Conservation (phyloP, 2,329 filamentous ascomycete genomes). For the Fusarium cyanostomum region DNA sequence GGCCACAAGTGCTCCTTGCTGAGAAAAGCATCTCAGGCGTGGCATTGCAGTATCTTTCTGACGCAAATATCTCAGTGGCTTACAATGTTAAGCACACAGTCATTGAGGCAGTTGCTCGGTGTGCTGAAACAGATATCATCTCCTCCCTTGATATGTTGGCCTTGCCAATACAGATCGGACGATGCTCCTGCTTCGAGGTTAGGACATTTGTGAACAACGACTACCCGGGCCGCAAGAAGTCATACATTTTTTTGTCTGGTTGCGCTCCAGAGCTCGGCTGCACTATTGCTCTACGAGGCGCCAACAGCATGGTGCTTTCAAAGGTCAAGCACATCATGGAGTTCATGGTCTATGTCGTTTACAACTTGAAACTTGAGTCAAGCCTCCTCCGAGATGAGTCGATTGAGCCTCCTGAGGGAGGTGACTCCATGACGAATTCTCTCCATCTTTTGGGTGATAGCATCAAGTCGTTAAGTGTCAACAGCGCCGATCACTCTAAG, state of each 20-base stretch:
- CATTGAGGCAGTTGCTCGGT: conserved; percentile 92
- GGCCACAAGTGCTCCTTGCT: conserved; percentile 87
- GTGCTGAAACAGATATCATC: conserved; percentile 90
- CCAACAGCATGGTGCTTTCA: conserved; percentile 73
- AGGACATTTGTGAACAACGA: conserved; percentile 90
- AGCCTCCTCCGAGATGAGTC: conserved; percentile 94
- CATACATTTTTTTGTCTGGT: conserved; percentile 93
- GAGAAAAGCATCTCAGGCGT: conserved; percentile 93
- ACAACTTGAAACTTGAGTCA: conserved; percentile 95
- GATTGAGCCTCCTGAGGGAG: conserved; percentile 77
- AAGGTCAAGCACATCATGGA: conserved; percentile 94
- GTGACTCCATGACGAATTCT: conserved; percentile 54
- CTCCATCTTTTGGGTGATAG: conserved; percentile 54
- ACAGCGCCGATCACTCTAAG: conserved; percentile 43
- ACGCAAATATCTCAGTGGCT: conserved; percentile 89
- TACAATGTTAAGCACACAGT: conserved; percentile 98
- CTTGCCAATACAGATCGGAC: conserved; percentile 74
- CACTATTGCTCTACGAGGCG: conserved; percentile 90
- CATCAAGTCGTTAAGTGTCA: conserved; percentile 47
- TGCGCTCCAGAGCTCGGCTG: conserved; percentile 91
- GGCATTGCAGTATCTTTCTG: conserved; percentile 86
- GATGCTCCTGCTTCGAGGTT: conserved; percentile 89
- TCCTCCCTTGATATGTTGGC: conserved; percentile 95
- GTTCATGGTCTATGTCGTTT: conserved; percentile 99
- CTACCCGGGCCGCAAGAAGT: conserved; percentile 81